phyloP scores from a whole-genome alignment of 768 basidiomycete genomes.

The Trametes cingulata region DNA sequence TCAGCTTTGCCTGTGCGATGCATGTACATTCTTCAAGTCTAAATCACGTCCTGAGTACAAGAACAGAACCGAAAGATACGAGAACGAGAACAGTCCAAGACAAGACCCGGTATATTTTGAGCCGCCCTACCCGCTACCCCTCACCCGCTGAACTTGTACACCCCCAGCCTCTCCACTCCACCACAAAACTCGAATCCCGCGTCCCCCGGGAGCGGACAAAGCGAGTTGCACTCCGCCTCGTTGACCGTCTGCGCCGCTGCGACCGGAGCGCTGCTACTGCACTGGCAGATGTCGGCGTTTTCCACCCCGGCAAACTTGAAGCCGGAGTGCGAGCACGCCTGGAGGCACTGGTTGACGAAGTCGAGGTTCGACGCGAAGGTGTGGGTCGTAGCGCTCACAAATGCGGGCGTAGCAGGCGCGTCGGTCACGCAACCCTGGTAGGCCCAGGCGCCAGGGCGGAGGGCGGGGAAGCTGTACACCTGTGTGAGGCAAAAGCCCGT shows the following conservation, averaged over 20 bases:
- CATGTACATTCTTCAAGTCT: too few relatives aligned
- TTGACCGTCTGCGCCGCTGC: not conserved
- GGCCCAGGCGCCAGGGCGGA: slow-evolving; percentile 2
- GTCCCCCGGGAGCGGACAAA: slow-evolving; percentile 16
- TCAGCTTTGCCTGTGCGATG: not conserved
- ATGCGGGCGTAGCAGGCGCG: slow-evolving; percentile 2
- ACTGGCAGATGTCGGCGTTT: slow-evolving; percentile 10
- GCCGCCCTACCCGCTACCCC: not conserved
- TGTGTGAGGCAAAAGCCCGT: not conserved
- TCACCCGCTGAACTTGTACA: slow-evolving; percentile 12
- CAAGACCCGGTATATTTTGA: too few relatives aligned
- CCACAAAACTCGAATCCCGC: slow-evolving; percentile 20
- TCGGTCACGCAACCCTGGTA: slow-evolving; percentile 11
- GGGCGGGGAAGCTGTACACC: slow-evolving; percentile 10
- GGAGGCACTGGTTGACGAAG: slow-evolving; percentile 13
- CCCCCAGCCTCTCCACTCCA: slow-evolving; percentile 10
- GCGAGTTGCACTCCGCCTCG: slow-evolving; percentile 16
- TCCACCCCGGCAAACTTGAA: slow-evolving; percentile 9
- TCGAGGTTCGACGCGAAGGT: slow-evolving; percentile 9
- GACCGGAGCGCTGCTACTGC: slow-evolving; percentile 9
- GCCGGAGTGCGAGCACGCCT: slow-evolving; percentile 7
- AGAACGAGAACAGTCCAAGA: too few relatives aligned
- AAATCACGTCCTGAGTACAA: too few relatives aligned
- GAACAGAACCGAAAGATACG: too few relatives aligned
- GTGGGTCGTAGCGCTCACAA: not conserved